Conservation (phyloP, 257 asterid species). For the Solanum chmielewskii region DNA sequence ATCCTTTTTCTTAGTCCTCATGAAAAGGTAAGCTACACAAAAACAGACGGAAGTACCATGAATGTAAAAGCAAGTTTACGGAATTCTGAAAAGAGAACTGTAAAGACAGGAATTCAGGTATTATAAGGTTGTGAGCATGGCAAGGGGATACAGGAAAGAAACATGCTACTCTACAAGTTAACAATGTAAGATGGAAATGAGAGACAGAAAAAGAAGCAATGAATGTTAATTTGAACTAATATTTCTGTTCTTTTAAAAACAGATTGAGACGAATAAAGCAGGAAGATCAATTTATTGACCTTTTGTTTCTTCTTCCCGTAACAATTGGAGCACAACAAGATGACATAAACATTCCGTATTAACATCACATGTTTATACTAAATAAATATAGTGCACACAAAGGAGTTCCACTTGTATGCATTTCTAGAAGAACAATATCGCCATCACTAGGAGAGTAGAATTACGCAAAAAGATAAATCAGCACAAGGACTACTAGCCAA, state of each 20-base stretch:
- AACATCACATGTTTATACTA: not conserved
- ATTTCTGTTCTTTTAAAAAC: not conserved
- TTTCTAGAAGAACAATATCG: not conserved
- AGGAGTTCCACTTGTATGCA: not conserved
- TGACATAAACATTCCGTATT: not conserved
- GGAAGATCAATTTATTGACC: not conserved
- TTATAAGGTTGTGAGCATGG: not conserved
- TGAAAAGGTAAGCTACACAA: slow-evolving; percentile 48
- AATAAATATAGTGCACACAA: not conserved
- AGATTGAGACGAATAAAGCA: not conserved
- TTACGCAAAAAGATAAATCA: not conserved
- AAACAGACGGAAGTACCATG: not conserved
- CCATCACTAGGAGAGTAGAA: not conserved
- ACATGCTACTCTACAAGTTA: not conserved
- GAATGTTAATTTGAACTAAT: not conserved
- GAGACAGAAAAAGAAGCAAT: not conserved
- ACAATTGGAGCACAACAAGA: not conserved
- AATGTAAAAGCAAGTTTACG: not conserved
- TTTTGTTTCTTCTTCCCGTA: not conserved
- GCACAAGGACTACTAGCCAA: not conserved
- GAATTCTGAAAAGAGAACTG: not conserved
- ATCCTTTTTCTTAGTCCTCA: slow-evolving; percentile 39
- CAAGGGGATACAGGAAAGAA: not conserved
- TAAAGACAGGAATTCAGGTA: not conserved
- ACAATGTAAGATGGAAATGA: not conserved